Evolutionary conservation across 495 filamentous ascomycete genomes (phyloP).

Genomic region (Coniosporium apollinis): DNA sequence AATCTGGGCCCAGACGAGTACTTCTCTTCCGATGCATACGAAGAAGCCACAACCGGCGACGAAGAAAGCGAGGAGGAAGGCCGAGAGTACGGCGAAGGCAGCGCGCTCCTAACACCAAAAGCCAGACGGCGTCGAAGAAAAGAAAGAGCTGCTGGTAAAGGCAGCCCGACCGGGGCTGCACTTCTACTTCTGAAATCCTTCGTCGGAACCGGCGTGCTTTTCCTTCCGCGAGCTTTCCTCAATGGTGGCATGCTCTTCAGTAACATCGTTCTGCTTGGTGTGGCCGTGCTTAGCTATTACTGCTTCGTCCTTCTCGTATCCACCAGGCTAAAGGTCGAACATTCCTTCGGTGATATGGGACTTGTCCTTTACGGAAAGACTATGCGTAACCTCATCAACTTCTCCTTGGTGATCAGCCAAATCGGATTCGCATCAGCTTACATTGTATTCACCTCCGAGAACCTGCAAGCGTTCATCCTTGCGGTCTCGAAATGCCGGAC

Average conservation of each 20-base stretch:
- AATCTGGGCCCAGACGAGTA: slow-evolving; percentile 70
- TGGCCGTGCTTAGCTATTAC: slow-evolving; percentile 80
- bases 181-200: slow-evolving; percentile 88
- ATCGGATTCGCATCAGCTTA: slow-evolving; percentile 95
- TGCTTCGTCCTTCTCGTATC: slow-evolving; percentile 87
- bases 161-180: slow-evolving; percentile 53
- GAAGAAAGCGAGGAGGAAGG: slow-evolving; percentile 42
- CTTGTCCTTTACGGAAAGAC: slow-evolving; percentile 77
- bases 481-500: slow-evolving; percentile 69
- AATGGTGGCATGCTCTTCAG: slow-evolving; percentile 98
- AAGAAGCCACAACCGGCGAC: slow-evolving; percentile 22
- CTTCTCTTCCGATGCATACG: slow-evolving; percentile 53
- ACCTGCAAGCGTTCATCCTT: slow-evolving; percentile 81
- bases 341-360: slow-evolving; percentile 92
- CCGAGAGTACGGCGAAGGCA: slow-evolving; percentile 59
- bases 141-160: slow-evolving; percentile 51
- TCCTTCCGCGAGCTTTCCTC: slow-evolving; percentile 79
- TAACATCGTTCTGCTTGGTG: slow-evolving; percentile 67
- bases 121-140: slow-evolving; percentile 55
- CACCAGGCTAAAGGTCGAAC: slow-evolving; percentile 66
- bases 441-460: slow-evolving; percentile 93
- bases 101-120: slow-evolving; percentile 58
- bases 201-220: slow-evolving; percentile 93
- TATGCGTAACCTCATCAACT: slow-evolving; percentile 74
- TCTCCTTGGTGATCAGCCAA: slow-evolving; percentile 84